Evolutionary conservation across 225 moss, liverwort and hornwort genomes (phyloP).

Genomic region (Pleurozium schreberi): DNA sequence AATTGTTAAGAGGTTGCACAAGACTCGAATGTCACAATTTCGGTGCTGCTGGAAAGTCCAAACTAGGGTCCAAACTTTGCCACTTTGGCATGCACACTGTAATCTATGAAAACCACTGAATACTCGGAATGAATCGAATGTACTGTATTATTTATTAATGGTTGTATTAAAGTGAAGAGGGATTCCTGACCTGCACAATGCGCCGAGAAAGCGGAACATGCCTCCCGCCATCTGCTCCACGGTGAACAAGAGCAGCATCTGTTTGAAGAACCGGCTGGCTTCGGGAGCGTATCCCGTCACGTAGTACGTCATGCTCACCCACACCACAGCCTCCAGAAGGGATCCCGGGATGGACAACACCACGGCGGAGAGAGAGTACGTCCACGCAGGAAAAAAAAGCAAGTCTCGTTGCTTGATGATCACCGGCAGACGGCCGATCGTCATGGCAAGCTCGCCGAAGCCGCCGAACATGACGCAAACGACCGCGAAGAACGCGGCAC

Average conservation of each 20-base stretch:
- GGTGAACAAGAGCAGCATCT: constrained; percentile 38
- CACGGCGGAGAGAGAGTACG: constrained; percentile 41
- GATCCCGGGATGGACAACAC: constrained; percentile 60
- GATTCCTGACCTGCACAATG: constrained; percentile 17
- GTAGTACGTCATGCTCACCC: constrained; percentile 62
- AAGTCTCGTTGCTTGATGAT: constrained; percentile 72
- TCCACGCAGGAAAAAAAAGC: constrained; percentile 77
- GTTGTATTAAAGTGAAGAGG: not conserved
- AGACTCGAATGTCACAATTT: not conserved
- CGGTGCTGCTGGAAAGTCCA: not conserved
- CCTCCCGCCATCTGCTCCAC: constrained; percentile 48
- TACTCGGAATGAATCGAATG: not conserved
- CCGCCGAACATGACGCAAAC: constrained; percentile 67
- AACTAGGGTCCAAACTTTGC: not conserved
- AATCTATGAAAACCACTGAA: not conserved
- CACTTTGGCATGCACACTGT: not conserved
- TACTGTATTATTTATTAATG: not conserved
- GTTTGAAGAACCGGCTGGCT: constrained; percentile 49
- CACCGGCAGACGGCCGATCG: constrained; percentile 57
- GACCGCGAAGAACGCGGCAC: constrained; percentile 46
- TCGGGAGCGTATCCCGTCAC: constrained; percentile 57
- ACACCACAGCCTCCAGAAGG: constrained; percentile 32
- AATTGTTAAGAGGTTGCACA: not conserved
- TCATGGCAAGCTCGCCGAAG: constrained; percentile 64
- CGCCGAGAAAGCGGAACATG: constrained; percentile 51